Evolutionary conservation across 495 filamentous ascomycete species (phyloP).

Genomic region (Copromyces sp.): DNA sequence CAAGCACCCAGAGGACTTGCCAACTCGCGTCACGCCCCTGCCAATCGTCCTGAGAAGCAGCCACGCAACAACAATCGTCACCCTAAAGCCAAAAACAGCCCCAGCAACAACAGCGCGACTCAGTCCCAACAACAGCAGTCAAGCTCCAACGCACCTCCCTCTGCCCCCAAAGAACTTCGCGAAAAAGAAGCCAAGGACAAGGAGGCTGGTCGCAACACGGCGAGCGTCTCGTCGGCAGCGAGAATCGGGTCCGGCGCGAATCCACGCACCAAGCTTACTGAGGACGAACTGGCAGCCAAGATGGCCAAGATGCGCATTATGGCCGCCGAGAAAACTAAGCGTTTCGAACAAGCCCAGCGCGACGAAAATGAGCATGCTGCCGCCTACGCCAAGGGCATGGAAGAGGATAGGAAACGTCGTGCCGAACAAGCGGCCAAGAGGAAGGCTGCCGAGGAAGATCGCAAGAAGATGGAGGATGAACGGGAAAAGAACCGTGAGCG

Average conservation of each 20-base stretch:
- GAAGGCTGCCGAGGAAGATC: constrained; percentile 30
- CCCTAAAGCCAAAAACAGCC: neutral
- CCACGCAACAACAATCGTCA: constrained; percentile 8
- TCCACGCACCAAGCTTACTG: constrained; percentile 43
- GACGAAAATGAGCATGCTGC: constrained; percentile 41
- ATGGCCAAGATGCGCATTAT: constrained; percentile 42
- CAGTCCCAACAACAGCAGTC: constrained; percentile 2
- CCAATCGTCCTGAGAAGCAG: constrained; percentile 13
- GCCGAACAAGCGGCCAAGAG: constrained; percentile 32
- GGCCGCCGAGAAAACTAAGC: constrained; percentile 35
- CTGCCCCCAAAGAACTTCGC: constrained; percentile 3
- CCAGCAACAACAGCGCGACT: neutral
- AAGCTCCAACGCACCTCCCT: neutral
- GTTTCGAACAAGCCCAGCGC: constrained; percentile 39
- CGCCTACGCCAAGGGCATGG: constrained; percentile 40
- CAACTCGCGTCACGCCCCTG: constrained; percentile 29
- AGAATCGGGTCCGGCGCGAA: constrained; percentile 37
- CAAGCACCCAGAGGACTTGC: constrained; percentile 18
- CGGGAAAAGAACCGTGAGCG: constrained; percentile 37
- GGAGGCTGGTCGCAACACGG: constrained; percentile 18
- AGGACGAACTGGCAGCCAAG: constrained; percentile 39
- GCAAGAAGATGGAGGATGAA: constrained; percentile 39
- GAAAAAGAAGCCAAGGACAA: neutral
- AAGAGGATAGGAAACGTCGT: constrained; percentile 36
- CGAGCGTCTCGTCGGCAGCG: constrained; percentile 17